These are phyloP conservation scores for Hypoxylon intermedium DNA, from an alignment of 495 filamentous ascomycete genomes.

Conservation along the genomic window DNA sequence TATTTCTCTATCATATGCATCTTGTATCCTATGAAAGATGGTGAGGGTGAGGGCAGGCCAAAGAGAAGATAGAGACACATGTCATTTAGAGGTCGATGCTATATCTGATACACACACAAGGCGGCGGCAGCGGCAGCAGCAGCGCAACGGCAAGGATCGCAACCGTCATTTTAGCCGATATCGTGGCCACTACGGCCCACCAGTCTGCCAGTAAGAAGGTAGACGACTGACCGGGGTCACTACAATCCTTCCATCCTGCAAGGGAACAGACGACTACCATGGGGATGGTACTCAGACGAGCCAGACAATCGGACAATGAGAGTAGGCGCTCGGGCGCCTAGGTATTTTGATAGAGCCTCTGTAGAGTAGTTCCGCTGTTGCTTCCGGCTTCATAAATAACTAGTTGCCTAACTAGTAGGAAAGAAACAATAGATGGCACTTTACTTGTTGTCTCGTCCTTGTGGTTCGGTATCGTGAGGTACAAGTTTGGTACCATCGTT, in stretches of 20 bases:
- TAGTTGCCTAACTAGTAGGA: background rate
- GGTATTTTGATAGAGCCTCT: too few species aligned
- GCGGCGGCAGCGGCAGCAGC: background rate
- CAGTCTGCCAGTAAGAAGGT: slow-evolving; percentile 4
- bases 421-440: background rate
- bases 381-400: too few species aligned
- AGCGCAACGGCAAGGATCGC: slow-evolving; percentile 17
- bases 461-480: slow-evolving; percentile 10
- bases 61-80: too few species aligned
- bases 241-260: slow-evolving; percentile 27
- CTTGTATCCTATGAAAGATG: too few species aligned
- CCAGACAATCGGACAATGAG: too few species aligned
- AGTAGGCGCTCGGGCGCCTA: too few species aligned
- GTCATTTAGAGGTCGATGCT: too few species aligned
- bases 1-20: background rate
- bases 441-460: background rate
- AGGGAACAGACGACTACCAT: slow-evolving; percentile 5
- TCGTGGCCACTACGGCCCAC: background rate
- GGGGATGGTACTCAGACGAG: slow-evolving; percentile 10
- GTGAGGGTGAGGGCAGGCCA: background rate
- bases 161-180: slow-evolving; percentile 24
- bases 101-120: background rate
- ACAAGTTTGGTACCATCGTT: slow-evolving; percentile 34
- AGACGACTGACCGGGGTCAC: background rate
- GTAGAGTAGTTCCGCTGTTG: too few species aligned